Base-by-base conservation (phyloP, 2,329 filamentous ascomycete genomes). In the Metarhizium album region DNA sequence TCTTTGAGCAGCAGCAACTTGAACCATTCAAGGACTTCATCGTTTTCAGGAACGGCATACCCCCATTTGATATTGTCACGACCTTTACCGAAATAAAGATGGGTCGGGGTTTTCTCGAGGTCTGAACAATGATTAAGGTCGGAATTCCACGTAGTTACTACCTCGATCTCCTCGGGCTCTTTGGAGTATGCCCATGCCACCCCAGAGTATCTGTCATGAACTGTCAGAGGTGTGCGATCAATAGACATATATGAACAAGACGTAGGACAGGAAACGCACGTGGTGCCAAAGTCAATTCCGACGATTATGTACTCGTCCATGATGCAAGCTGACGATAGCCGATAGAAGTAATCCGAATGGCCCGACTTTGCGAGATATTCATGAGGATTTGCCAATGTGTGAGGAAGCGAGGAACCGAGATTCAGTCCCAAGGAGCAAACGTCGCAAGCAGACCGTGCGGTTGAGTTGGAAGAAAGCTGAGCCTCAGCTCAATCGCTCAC, bases 221-320 rank as follows among this genome's bases (percentile, higher is more conserved):
- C 7, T n/a, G 59, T 24, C 60, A 49, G 27, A 11, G 38, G 48
- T 38, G 35, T 38, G 35, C 11, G 35, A 6, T 6, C 16, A 5
- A 3, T 7, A 13, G 8, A 3, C n/a, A n/a, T n/a, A n/a, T n/a
- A n/a, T 5, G 11, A 9, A 3, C 2, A 14, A 18, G 13, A n/a
- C 1, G 22, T 24, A n/a, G n/a, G n/a, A n/a, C 23, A 29, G 7
- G 0, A 8, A 4, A 2, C 66, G 52, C 52, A 73, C 59, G 72
- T 75, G 0, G 73, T 75, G 1, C 72, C 72, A 45, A 75, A 74
- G 38, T 75, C 73, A 6, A 76, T 64, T 0, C 72, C 68, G 2
- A 74, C 55, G 18, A 71, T 54, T 2, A 73, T 58, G 31, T 22
- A 22, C 23, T 47, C 45, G 3, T 48, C 46, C 23, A 35, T 52